Base-by-base conservation (phyloP, 176 grass and related monocot species). In the Leersia perrieri region DNA sequence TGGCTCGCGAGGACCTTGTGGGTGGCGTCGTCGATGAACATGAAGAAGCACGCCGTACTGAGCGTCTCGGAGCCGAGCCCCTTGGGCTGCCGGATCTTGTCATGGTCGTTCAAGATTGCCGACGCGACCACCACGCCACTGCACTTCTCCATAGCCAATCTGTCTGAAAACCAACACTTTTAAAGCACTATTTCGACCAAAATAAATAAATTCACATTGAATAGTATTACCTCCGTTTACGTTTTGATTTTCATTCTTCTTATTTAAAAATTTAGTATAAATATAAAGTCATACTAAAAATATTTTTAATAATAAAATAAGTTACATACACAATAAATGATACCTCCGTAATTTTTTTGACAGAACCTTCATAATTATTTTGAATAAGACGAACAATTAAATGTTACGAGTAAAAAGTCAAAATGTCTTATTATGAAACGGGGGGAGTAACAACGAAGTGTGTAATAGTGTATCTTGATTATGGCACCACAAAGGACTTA, bases 31-130 rank as follows among this genome's bases (percentile, higher is more conserved):
- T 99, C 96, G 22, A 99, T 33, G 88, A 99, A 95, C 84, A 99
- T 82, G 93, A 95, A 99, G 87, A 93, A 95, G 85, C 96, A 99
- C 16, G 80, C 82, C 2, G 68, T 36, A n/a, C 65, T 23, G 18
- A 95, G 42, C 22, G 92, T 99, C 39, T 80, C 72, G 64, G 84
- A 30, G 0, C 84, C 90, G 5, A 95, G 53, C 2, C 90, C 92
- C 82, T 75, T 91, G 1, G 92, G 92, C 31, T 99, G 96, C 45
- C 96, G 90, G 80, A 99, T 87, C 86, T 99, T 99, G 84, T 99
- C 93, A 34, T 99, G 60, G 84, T 99, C 84, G 68, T 88, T 85
- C 22, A 95, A 78, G 68, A 99, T 86, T n/a, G 93, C 92, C n/a
- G 93, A 95, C 27, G 67, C 88, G 8, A 99, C 82, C 34, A 93